These are phyloP conservation scores for Teratosphaeria zuluensis DNA, from an alignment of 2,329 filamentous ascomycete genomes.

Conservation along the genomic window DNA sequence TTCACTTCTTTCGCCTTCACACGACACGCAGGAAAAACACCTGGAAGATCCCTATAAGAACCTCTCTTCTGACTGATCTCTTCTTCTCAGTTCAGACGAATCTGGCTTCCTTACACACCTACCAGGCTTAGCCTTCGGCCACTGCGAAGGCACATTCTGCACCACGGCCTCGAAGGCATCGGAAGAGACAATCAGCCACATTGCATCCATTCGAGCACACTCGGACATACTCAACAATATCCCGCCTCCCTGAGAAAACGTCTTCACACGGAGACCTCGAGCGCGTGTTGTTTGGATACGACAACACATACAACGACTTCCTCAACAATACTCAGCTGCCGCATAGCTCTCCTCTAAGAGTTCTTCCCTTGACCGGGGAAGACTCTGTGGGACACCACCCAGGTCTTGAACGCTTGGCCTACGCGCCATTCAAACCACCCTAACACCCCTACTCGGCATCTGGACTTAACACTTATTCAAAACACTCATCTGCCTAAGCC, in stretches of 20 bases:
- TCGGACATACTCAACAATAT: slow-evolving; percentile 41
- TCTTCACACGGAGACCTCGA: slow-evolving; percentile 28
- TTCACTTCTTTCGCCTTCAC: not conserved
- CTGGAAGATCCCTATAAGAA: not conserved
- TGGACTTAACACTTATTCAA: slow-evolving; percentile 3
- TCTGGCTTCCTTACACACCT: not conserved
- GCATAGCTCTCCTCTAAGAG: slow-evolving; percentile 97
- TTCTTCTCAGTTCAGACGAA: not conserved
- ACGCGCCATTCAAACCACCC: slow-evolving; percentile 89
- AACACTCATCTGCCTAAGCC: not conserved
- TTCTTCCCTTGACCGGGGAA: slow-evolving; percentile 99
- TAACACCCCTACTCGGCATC: slow-evolving; percentile 50
- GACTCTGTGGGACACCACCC: slow-evolving; percentile 90
- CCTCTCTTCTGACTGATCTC: not conserved
- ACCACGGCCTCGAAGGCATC: slow-evolving; percentile 37
- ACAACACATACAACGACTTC: slow-evolving; percentile 43
- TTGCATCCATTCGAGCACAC: slow-evolving; percentile 36
- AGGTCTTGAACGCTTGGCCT: slow-evolving; percentile 64
- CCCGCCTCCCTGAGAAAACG: slow-evolving; percentile 14
- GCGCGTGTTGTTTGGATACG: slow-evolving; percentile 34
- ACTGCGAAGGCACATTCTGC: slow-evolving; percentile 31
- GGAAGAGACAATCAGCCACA: slow-evolving; percentile 35
- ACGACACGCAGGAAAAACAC: not conserved
- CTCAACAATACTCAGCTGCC: slow-evolving; percentile 74
- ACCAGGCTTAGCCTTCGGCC: slow-evolving; percentile 18